Evolutionary conservation across 768 basidiomycete species (phyloP).

Genomic region (Amanita inopinata): DNA sequence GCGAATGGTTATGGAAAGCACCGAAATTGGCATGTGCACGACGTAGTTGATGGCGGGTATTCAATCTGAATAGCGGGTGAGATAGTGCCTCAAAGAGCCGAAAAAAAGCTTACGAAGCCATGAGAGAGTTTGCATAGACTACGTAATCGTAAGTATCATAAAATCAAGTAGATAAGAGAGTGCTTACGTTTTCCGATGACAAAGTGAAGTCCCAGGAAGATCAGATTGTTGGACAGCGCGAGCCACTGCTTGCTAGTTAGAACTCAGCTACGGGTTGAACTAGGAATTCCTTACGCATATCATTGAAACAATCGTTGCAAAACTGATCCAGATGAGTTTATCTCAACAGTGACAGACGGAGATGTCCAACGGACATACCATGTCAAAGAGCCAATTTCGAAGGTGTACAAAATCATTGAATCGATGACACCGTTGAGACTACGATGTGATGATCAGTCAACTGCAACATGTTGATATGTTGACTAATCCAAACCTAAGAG

Average conservation of each 20-base stretch:
- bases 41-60: slow-evolving; percentile 16
- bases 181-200: slow-evolving; percentile 35
- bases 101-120: slow-evolving; percentile 24
- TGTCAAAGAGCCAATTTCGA: slow-evolving; percentile 32
- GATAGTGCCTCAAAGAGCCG: not conserved
- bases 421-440: slow-evolving; percentile 30
- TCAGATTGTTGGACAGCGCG: slow-evolving; percentile 30
- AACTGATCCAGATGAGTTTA: slow-evolving; percentile 14
- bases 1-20: not conserved
- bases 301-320: slow-evolving; percentile 38
- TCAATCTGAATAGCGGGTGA: slow-evolving; percentile 11
- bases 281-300: slow-evolving; percentile 28
- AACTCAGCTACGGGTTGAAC: not conserved
- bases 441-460: not conserved
- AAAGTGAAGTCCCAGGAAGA: slow-evolving; percentile 41
- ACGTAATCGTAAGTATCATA: not conserved
- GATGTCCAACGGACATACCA: slow-evolving; percentile 15
- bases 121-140: slow-evolving; percentile 40
- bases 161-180: not conserved
- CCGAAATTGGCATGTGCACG: slow-evolving; percentile 6
- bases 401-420: slow-evolving; percentile 30
- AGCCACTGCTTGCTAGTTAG: slow-evolving; percentile 28
- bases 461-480: not conserved
- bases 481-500: slow-evolving; percentile 20
- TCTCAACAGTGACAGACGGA: not conserved